Conservation (phyloP, 139 green algal genomes). For the Helicosporidium sp. region DNA sequence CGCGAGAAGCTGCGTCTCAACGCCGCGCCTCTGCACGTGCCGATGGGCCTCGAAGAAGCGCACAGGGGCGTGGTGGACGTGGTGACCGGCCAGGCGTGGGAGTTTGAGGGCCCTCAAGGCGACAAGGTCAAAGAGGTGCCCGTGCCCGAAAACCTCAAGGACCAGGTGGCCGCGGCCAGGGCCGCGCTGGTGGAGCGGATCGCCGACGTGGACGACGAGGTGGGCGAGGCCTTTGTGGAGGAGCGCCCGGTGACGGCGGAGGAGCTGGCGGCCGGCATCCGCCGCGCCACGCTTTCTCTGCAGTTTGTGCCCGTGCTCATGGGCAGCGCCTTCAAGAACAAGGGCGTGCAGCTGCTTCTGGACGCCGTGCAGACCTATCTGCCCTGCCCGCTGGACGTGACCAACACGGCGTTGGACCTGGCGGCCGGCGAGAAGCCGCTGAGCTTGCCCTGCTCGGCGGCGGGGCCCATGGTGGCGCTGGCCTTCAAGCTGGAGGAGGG, state of each 20-base stretch:
- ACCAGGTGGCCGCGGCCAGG: constrained; percentile 31
- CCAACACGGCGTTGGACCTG: constrained; percentile 58
- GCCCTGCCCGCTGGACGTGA: constrained; percentile 48
- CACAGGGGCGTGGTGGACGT: constrained; percentile 83
- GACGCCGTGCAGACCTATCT: constrained; percentile 58
- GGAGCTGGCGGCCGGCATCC: constrained; percentile 49
- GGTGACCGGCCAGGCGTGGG: constrained; percentile 19
- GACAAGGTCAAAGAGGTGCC: constrained; percentile 40
- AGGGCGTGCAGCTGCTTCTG: constrained; percentile 56
- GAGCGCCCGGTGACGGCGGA: constrained; percentile 51
- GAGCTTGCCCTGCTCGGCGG: constrained; percentile 26
- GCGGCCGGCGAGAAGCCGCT: constrained; percentile 37
- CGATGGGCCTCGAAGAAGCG: constrained; percentile 80
- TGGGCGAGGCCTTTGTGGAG: constrained; percentile 77
- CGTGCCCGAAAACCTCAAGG: constrained; percentile 42
- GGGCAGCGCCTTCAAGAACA: constrained; percentile 56
- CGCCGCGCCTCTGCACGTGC: constrained; percentile 66
- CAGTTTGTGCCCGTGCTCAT: constrained; percentile 87
- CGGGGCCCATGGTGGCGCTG: constrained; percentile 44
- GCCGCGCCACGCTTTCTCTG: constrained; percentile 34
- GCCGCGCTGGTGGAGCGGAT: constrained; percentile 53
- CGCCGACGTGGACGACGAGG: constrained; percentile 67
- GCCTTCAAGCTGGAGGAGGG: constrained; percentile 99
- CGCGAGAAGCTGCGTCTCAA: constrained; percentile 74
- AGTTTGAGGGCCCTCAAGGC: constrained; percentile 52